Evolutionary conservation across 208 protist species (phyloP).

Genomic region (Novymonas esmeraldas): DNA sequence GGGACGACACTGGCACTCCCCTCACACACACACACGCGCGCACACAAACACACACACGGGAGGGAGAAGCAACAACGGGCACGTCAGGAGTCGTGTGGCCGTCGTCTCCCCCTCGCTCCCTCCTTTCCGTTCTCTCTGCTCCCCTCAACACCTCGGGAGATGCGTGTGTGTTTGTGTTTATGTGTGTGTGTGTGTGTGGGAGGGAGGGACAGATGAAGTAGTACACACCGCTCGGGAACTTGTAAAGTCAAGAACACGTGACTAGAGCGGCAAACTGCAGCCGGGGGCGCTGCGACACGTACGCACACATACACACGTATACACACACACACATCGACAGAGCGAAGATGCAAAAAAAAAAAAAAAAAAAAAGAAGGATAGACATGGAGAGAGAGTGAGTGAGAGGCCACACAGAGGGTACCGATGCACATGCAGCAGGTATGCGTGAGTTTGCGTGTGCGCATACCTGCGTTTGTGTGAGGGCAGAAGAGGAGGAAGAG

Average conservation of each 20-base stretch:
- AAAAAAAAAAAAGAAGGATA: neutral
- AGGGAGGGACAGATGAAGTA: neutral
- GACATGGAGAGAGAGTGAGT: neutral
- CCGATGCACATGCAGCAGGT: no score
- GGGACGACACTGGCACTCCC: neutral
- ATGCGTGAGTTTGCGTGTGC: no score
- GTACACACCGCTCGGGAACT: no score
- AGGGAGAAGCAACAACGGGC: no score
- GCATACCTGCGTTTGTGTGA: no score
- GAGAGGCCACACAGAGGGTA: neutral
- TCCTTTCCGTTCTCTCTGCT: neutral
- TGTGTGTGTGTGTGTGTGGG: conserved; percentile 1
- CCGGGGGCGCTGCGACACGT: no score
- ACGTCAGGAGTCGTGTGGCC: neutral
- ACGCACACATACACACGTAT: neutral
- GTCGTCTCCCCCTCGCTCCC: neutral
- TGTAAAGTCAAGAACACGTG: no score
- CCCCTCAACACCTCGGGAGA: no score
- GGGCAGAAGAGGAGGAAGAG: neutral
- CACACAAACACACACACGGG: no score
- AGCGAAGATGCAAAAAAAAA: neutral
- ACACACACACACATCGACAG: neutral
- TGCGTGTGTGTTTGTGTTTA: neutral
- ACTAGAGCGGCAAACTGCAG: no score
- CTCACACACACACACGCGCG: no score